Base-by-base conservation (phyloP, 2,329 filamentous ascomycete species). In the Penicillium sclerotiorum region DNA sequence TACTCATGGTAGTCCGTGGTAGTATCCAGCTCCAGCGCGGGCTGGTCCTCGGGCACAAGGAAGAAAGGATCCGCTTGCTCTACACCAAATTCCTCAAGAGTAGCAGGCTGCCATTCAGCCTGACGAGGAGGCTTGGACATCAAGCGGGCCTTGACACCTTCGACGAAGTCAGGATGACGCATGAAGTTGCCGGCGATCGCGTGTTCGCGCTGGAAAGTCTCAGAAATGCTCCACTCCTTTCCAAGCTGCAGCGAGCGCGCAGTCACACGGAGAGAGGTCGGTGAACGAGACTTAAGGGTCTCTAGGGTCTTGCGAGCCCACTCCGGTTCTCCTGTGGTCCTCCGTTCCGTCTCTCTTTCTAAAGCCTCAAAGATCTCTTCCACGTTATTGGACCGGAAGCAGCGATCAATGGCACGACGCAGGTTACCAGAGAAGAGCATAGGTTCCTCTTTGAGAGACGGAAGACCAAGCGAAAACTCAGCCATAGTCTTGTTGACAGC, bases 401-500 rank as follows among this genome's bases (percentile, higher is more conserved):
- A 90, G 56, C 88, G 83, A 76, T 99, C 94, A 64, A 99, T 93
- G 21, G 89, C 87, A 48, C 81, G 74, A 60, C 95, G 88, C 37
- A 92, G 75, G 54, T 83, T 77, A 50, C 90, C 91, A 21, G 78
- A 80, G 37, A 95, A 70, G 15, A 79, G 72, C 23, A 89, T 84
- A 17, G 83, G 82, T 71, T 89, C 80, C 63, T 88, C 80, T 40
- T 70, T 60, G 5, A 68, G 53, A 11, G 69, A 59, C 4, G 94
- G 94, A 37, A 99, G 77, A 32, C 90, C 91, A 1, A 91, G 95
- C 58, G 81, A 83, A 75, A 89, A 99, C 72, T 99, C 95, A 61
- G 95, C 89, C 56, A 99, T 90, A 22, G 94, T 96, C 61, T 82
- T 80, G 76, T 94, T 88, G 73, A 99, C 88, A 60, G 90, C 79